These are phyloP conservation scores for Colletotrichum musicola DNA, from an alignment of 2,329 filamentous ascomycete genomes.

Conservation along the genomic window DNA sequence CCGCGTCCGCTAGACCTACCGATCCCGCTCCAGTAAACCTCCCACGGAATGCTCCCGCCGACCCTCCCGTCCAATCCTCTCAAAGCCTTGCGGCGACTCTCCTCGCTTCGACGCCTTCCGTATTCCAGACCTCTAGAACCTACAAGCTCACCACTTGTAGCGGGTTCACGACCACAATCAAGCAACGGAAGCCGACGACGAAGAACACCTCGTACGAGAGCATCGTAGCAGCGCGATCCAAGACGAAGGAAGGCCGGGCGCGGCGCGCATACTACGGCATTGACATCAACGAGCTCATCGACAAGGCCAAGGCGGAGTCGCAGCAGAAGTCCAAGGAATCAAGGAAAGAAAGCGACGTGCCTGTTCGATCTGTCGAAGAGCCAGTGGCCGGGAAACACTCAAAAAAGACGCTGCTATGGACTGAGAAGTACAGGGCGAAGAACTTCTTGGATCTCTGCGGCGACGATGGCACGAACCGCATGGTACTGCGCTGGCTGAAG, in stretches of 20 bases:
- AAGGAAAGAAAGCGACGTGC: slow-evolving; percentile 46
- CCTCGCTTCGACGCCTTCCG: slow-evolving; percentile 40
- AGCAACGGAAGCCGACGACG: slow-evolving; percentile 62
- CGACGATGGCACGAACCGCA: slow-evolving; percentile 92
- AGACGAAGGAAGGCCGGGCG: slow-evolving; percentile 75
- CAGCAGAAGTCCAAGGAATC: slow-evolving; percentile 48
- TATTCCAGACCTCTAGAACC: slow-evolving; percentile 36
- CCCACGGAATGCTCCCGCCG: neutral
- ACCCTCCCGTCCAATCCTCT: neutral
- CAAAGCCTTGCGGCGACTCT: slow-evolving; percentile 7
- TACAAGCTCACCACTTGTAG: slow-evolving; percentile 66
- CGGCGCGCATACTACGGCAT: slow-evolving; percentile 90
- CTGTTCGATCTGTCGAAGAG: slow-evolving; percentile 59
- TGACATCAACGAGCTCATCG: slow-evolving; percentile 86
- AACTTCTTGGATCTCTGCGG: slow-evolving; percentile 95
- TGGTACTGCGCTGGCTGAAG: slow-evolving; percentile 93
- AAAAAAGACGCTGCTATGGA: slow-evolving; percentile 80
- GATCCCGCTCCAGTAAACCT: neutral
- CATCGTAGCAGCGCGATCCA: slow-evolving; percentile 76
- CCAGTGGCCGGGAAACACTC: slow-evolving; percentile 51
- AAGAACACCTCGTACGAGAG: slow-evolving; percentile 70
- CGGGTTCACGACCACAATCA: slow-evolving; percentile 69
- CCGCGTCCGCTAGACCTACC: neutral
- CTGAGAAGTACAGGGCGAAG: slow-evolving; percentile 94
- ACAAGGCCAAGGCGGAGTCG: slow-evolving; percentile 74